Base-by-base conservation (phyloP, 495 filamentous ascomycete genomes). In the Achaetomiella virescens region DNA sequence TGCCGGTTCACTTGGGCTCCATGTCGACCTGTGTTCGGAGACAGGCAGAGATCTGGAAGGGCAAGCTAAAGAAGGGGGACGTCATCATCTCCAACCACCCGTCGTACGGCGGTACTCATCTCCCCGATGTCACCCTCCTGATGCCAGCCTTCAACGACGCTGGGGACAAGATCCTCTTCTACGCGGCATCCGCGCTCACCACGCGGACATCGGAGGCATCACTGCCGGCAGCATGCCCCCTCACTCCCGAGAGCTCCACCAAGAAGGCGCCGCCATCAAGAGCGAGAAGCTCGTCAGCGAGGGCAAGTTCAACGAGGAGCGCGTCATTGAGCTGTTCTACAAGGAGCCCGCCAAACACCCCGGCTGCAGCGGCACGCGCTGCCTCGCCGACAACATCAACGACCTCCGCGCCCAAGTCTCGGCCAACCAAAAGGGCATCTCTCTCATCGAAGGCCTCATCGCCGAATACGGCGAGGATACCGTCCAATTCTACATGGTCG, bases 171-270 rank as follows among this genome's bases (percentile, higher is more conserved):
- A 97, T 98, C 53, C 81, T 97, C 59, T 98, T 98, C 72, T 98
- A 97, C 65, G 93, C 96, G 6, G 93, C 93, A 3, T 95, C 90
- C 82, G 93, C 29, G 93, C 93, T 0, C 93, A 98, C 66, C 93
- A 98, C 59, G 93, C 93, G 2, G 93, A 98, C 68, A 97, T 98
- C 60, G 93, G 93, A 14, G 93, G 93, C 27, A 97, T 97, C 51
- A 81, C 96, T 5, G 92, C 93, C 0, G 93, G 93, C 9, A 95
- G 89, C 36, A 98, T 98, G 93, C 93, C 93, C 1, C 93, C 93
- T 1, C 87, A 96, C 58, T 96, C 91, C 3, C 83, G 87, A 6
- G 93, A 97, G 63, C 80, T 98, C 0, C 97, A 78, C 75, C 92
- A 98, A 69, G 93, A 98, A 72, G 93, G 93, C 9, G 92, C 95